These are phyloP conservation scores for Pseudovirgaria hyperparasitica DNA, from an alignment of 2,329 filamentous ascomycete species.

Conservation along the genomic window DNA sequence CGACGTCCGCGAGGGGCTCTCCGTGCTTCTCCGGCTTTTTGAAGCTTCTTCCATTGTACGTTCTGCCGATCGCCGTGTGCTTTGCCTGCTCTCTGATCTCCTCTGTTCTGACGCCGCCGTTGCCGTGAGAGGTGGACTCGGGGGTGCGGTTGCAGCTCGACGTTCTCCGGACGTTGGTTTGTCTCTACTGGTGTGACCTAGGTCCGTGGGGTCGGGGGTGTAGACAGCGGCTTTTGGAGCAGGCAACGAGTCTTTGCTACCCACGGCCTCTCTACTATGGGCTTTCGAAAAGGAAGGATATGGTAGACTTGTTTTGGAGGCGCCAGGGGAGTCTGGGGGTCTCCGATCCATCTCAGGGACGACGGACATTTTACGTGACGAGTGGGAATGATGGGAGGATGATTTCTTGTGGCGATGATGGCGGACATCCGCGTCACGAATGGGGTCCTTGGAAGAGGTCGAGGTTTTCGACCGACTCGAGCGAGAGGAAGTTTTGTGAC, in stretches of 20 bases:
- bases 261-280: constrained; percentile 77
- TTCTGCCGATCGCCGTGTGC: constrained; percentile 27
- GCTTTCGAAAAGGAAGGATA: constrained; percentile 83
- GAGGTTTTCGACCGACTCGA: constrained; percentile 16
- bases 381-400: constrained; percentile 12
- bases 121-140: constrained; percentile 35
- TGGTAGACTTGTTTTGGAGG: constrained; percentile 37
- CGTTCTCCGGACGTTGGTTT: constrained; percentile 13
- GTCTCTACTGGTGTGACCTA: constrained; percentile 17
- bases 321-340: constrained; percentile 15
- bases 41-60: constrained; percentile 23
- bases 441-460: constrained; percentile 13
- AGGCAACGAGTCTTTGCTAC: constrained; percentile 35
- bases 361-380: constrained; percentile 23
- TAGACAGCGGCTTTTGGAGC: constrained; percentile 19
- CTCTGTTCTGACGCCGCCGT: constrained; percentile 27
- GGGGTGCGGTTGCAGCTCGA: constrained; percentile 24
- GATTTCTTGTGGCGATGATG: constrained; percentile 16
- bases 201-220: constrained; percentile 30
- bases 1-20: constrained; percentile 23
- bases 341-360: constrained; percentile 37
- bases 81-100: constrained; percentile 31
- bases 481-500: constrained; percentile 11
- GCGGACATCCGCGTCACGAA: constrained; percentile 13
- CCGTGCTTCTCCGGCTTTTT: constrained; percentile 27